These are phyloP conservation scores for Neonothopanus nambi DNA, from an alignment of 1,284 basidiomycete species.

Conservation along the genomic window DNA sequence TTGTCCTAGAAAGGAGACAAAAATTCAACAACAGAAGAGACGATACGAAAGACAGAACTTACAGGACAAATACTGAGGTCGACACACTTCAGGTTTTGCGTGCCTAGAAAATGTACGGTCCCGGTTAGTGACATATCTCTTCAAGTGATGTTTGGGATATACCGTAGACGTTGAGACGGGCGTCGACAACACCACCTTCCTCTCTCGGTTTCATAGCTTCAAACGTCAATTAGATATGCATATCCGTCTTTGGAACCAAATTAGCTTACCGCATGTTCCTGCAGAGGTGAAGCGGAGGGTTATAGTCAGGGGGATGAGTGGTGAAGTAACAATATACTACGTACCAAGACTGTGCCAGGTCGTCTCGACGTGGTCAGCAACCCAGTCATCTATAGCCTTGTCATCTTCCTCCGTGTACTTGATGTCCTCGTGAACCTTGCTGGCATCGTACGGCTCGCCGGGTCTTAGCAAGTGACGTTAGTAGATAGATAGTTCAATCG, in stretches of 20 bases:
- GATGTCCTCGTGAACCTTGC: slow-evolving; percentile 64
- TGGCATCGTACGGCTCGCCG: slow-evolving; percentile 51
- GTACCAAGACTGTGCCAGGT: slow-evolving; percentile 73
- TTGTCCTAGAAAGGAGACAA: slow-evolving; percentile 48
- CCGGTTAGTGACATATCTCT: neutral
- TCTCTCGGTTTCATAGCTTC: slow-evolving; percentile 77
- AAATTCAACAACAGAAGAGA: neutral
- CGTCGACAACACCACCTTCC: slow-evolving; percentile 77
- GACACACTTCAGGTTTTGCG: slow-evolving; percentile 66
- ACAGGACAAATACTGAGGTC: slow-evolving; percentile 72
- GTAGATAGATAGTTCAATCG: neutral
- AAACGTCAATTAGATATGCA: slow-evolving; percentile 8
- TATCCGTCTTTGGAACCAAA: no score
- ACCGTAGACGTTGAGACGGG: slow-evolving; percentile 69
- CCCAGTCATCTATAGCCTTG: slow-evolving; percentile 69
- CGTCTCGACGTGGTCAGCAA: slow-evolving; percentile 71
- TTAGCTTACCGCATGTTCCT: slow-evolving; percentile 46
- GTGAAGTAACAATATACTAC: slow-evolving; percentile 11
- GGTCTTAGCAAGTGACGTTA: slow-evolving; percentile 32
- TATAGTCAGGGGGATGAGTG: neutral
- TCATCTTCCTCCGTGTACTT: slow-evolving; percentile 66
- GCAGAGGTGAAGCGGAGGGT: neutral
- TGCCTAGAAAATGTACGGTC: slow-evolving; percentile 35
- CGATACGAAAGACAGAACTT: slow-evolving; percentile 22
- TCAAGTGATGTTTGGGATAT: slow-evolving; percentile 1